A percentile compares a stretch with the other conserved stretches of the same genome.
These are phyloP conservation scores for Agaricales sp. DNA, from an alignment of 1,284 basidiomycete genomes.

Conservation along the genomic window DNA sequence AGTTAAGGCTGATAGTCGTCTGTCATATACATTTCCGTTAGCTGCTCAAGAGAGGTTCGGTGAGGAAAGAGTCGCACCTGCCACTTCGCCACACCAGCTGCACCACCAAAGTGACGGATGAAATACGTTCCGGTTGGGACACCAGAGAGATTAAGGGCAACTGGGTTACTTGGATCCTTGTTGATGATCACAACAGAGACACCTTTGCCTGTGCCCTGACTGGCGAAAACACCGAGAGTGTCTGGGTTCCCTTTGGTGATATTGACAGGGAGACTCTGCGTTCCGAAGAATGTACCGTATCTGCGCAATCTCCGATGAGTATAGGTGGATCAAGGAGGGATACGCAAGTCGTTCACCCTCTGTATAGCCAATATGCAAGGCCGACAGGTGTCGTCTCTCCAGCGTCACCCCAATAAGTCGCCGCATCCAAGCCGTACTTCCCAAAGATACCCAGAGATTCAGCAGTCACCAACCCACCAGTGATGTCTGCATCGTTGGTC, in stretches of 20 bases:
- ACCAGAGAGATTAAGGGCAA: constrained; percentile 28
- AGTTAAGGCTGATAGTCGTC: constrained; percentile 27
- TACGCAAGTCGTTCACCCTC: constrained; percentile 25
- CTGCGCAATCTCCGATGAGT: constrained; percentile 14
- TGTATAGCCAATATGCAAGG: constrained; percentile 40
- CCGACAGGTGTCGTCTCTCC: constrained; percentile 31
- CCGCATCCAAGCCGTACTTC: constrained; percentile 31
- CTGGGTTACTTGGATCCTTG: constrained; percentile 30
- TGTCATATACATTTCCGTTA: too few relatives aligned
- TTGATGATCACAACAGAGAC: constrained; percentile 37
- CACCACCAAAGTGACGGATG: constrained; percentile 39
- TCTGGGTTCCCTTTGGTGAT: constrained; percentile 27
- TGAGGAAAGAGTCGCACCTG: constrained; percentile 35
- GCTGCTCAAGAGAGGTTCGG: too few relatives aligned
- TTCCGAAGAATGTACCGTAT: constrained; percentile 33
- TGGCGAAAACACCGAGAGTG: constrained; percentile 33
- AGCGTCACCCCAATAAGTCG: constrained; percentile 40
- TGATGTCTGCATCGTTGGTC: constrained; percentile 31
- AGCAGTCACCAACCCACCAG: constrained; percentile 36
- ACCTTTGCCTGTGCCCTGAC: constrained; percentile 24
- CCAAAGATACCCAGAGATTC: constrained; percentile 39
- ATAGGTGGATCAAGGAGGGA: not conserved
- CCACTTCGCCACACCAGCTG: constrained; percentile 38
- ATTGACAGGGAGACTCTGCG: constrained; percentile 30
- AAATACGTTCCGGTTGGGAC: constrained; percentile 35